These are phyloP conservation scores for Nigrograna mackinnonii DNA, from an alignment of 2,329 filamentous ascomycete species.

Conservation along the genomic window DNA sequence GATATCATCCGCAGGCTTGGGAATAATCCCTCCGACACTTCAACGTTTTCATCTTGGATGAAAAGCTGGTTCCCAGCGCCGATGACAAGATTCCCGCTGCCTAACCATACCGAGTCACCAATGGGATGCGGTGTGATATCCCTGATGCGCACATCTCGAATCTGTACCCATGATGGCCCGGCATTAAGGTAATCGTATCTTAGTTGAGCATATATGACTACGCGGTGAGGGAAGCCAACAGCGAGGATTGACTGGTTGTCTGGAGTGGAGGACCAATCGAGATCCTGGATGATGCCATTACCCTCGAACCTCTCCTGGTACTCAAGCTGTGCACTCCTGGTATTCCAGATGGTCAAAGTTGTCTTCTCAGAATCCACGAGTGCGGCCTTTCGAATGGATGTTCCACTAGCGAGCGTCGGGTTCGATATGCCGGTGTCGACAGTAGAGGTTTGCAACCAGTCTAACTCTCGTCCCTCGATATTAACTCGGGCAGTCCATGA, in stretches of 20 bases:
- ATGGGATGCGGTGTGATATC: constrained; percentile 87
- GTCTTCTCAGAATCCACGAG: constrained; percentile 75
- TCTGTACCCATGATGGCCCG: constrained; percentile 84
- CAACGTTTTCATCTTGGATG: constrained; percentile 76
- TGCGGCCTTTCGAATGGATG: constrained; percentile 83
- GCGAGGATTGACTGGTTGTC: constrained; percentile 87
- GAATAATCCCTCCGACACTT: constrained; percentile 63
- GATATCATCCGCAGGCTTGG: constrained; percentile 57
- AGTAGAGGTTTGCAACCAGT: constrained; percentile 81
- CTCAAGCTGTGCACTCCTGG: constrained; percentile 78
- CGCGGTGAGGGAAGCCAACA: constrained; percentile 87
- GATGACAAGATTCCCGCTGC: constrained; percentile 81
- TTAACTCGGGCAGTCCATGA: constrained; percentile 86
- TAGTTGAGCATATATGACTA: constrained; percentile 82
- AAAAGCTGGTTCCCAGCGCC: constrained; percentile 92
- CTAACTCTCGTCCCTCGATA: constrained; percentile 60
- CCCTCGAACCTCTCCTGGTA: constrained; percentile 75
- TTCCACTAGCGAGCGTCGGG: constrained; percentile 80
- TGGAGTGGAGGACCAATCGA: constrained; percentile 93
- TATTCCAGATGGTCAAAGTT: constrained; percentile 88
- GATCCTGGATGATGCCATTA: constrained; percentile 77
- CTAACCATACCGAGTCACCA: constrained; percentile 90
- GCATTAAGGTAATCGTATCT: constrained; percentile 90
- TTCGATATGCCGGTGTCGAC: constrained; percentile 77
- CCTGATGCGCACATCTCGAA: constrained; percentile 79